Conservation (phyloP, 139 green algal species). For the Chlamydomonas sp. region DNA sequence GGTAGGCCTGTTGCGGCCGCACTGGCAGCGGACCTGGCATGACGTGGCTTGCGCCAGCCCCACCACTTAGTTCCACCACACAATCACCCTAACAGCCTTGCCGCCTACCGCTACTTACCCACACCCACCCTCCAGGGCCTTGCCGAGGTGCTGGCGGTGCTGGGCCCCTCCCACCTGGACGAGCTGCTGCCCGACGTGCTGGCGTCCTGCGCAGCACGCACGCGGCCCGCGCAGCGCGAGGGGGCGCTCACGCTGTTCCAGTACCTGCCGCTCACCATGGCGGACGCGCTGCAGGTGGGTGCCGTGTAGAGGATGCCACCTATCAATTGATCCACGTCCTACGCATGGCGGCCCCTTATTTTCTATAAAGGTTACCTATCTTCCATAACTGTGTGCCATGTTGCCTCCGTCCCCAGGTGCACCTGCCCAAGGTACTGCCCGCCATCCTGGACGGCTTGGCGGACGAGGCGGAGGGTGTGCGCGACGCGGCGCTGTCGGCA, state of each 20-base stretch:
- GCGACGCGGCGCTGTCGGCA: conserved; percentile 88
- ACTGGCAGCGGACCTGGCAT: not conserved
- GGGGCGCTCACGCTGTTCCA: conserved; percentile 92
- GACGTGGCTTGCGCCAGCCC: too few species aligned
- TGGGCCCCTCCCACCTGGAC: conserved; percentile 78
- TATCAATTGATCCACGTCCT: too few species aligned
- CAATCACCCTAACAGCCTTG: too few species aligned
- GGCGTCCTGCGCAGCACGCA: conserved; percentile 9
- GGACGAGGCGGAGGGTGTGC: conserved; percentile 94
- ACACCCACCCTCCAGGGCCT: conserved; percentile 71
- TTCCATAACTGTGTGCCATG: not conserved
- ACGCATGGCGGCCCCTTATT: too few species aligned
- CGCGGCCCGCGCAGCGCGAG: conserved; percentile 74
- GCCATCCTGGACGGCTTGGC: conserved; percentile 92
- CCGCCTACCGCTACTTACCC: too few species aligned
- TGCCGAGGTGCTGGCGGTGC: conserved; percentile 90
- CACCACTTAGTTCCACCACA: too few species aligned
- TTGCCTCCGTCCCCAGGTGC: conserved; percentile 57
- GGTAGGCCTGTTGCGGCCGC: not conserved
- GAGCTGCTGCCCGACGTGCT: conserved; percentile 91
- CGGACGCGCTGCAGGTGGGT: conserved; percentile 32
- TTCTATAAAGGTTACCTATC: too few species aligned
- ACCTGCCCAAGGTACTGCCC: conserved; percentile 82
- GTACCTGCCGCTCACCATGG: conserved; percentile 72
- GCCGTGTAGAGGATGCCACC: not conserved